Conservation (phyloP, 23 red algal genomes). For the Gracilaria domingensis region DNA sequence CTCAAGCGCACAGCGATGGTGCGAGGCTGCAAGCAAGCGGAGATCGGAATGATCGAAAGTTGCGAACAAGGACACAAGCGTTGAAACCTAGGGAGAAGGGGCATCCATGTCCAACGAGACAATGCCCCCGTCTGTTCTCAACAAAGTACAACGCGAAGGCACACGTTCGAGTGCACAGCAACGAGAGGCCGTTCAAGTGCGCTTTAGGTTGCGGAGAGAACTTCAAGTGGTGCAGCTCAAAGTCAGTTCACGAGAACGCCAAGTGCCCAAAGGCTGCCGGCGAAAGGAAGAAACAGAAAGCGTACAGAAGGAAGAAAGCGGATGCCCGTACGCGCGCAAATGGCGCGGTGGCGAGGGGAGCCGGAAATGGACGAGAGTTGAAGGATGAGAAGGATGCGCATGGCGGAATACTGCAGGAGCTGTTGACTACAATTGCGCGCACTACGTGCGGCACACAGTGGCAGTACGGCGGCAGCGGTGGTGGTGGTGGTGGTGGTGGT, state of each 20-base stretch:
- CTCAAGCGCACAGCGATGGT: background rate
- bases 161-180: background rate
- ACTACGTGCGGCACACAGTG: too few species aligned
- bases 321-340: background rate
- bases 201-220: background rate
- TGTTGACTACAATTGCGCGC: too few species aligned
- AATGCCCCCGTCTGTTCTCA: background rate
- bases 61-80: background rate
- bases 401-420: too few species aligned
- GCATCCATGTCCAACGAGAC: background rate
- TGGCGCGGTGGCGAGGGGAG: too few species aligned
- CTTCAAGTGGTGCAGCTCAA: slow-evolving; percentile 36
- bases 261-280: background rate
- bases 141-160: slow-evolving; percentile 38
- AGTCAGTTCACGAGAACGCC: background rate
- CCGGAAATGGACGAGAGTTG: too few species aligned
- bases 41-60: background rate
- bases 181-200: slow-evolving; percentile 15
- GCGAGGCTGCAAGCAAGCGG: background rate
- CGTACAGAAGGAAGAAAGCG: background rate
- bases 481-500: too few species aligned
- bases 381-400: too few species aligned
- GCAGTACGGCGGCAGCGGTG: too few species aligned
- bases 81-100: background rate
- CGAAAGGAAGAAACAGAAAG: background rate